Evolutionary conservation across 768 basidiomycete species (phyloP), one percentile per base, ranked within the genome.

Genomic region (Suillus spraguei): DNA sequence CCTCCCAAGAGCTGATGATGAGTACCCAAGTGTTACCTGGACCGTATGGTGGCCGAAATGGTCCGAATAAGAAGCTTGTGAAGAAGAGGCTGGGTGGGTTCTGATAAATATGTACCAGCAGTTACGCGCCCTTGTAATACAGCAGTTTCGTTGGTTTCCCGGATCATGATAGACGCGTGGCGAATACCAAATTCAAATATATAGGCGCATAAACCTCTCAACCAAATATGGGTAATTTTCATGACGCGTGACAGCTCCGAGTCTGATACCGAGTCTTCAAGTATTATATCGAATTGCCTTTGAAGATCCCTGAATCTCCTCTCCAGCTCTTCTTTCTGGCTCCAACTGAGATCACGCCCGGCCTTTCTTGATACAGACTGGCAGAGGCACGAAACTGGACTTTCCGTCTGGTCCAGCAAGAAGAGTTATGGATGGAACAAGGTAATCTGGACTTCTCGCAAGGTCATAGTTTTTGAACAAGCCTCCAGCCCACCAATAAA

Each of bases 31-130:
- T 88, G 8, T 72, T 91, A 11, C 85, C 91, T 5, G 92, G 92
- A 3, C 84, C 81, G 0, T 86, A 86, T 74, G 92, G 91, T 39
- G 90, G 89, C 28, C 82, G 89, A 46, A 82, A 81, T 32, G 63
- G 64, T 17, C 67, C 68, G 16, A 70, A 66, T 6, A 90, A 84
- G 76, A 89, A 86, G 71, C 62, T 74, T 33, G 71, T 66, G 24
- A 91, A 88, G 79, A 93, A 89, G 75, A 80, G 91, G 28, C 50
- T 92, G 47, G 90, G 89, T 11, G 92, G 92, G 9, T 94, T 94
- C 71, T 94, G 74, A 83, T 59, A 44, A 28, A 24, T 58, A 32
- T 55, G 33, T 61, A 59, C 36, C 55, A 68, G 73, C 74, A 53
- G 33, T 53, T 53, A 33, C 20, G 33, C 10, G 3, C 33, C 20